phyloP scores from a whole-genome alignment of 495 filamentous ascomycete genomes.

The Daldinia bambusicola region DNA sequence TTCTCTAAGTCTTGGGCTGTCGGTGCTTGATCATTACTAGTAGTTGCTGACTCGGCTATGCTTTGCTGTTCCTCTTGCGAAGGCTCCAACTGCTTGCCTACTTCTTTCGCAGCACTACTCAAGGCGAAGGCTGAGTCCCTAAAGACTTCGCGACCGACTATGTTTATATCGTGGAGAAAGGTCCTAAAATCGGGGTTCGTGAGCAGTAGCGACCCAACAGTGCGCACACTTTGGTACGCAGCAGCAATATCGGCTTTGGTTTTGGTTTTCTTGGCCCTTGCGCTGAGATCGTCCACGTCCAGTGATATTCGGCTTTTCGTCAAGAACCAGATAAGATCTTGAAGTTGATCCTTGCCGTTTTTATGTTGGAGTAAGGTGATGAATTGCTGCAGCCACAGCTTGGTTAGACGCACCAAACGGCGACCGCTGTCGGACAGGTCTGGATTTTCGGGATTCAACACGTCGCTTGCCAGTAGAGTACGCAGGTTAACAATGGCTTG shows the following conservation, averaged over 20 bases:
- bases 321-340: slow-evolving; percentile 91
- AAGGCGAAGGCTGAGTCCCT: slow-evolving; percentile 83
- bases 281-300: slow-evolving; percentile 72
- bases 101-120: slow-evolving; percentile 75
- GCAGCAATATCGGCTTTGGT: slow-evolving; percentile 81
- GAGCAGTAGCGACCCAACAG: slow-evolving; percentile 82
- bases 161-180: slow-evolving; percentile 83
- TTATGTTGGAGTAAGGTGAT: slow-evolving; percentile 83
- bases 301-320: slow-evolving; percentile 74
- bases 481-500: slow-evolving; percentile 84
- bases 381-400: slow-evolving; percentile 76
- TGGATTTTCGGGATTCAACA: slow-evolving; percentile 79
- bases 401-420: slow-evolving; percentile 74
- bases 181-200: slow-evolving; percentile 91
- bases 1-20: slow-evolving; percentile 69
- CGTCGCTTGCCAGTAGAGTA: slow-evolving; percentile 77
- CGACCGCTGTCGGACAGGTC: slow-evolving; percentile 82
- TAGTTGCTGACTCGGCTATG: slow-evolving; percentile 66
- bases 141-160: slow-evolving; percentile 85
- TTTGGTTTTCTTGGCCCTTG: slow-evolving; percentile 70
- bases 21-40: slow-evolving; percentile 60
- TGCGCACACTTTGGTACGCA: slow-evolving; percentile 84
- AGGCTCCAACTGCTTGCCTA: slow-evolving; percentile 76
- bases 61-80: slow-evolving; percentile 67
- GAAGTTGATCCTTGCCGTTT: slow-evolving; percentile 85